These are phyloP conservation scores for Phytophthora podocarpi DNA, from an alignment of 352 stramenopile genomes.

Conservation along the genomic window DNA sequence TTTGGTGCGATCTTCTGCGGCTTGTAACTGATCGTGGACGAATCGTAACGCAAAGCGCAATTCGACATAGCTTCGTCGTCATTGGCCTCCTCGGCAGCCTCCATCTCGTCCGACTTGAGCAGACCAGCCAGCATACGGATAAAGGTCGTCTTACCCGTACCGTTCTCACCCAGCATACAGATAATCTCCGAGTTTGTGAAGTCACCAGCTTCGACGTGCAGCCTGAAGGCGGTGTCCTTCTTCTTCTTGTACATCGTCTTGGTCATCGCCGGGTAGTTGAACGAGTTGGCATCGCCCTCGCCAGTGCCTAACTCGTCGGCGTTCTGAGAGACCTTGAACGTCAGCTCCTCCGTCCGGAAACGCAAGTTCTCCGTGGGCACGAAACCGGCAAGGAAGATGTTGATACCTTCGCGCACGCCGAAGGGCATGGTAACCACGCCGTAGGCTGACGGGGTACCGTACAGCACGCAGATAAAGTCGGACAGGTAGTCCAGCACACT, in stretches of 20 bases:
- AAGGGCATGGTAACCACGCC: slow-evolving; percentile 99
- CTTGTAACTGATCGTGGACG: slow-evolving; percentile 96
- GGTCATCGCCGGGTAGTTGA: slow-evolving; percentile 98
- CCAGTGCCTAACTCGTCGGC: slow-evolving; percentile 87
- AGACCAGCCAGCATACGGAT: slow-evolving; percentile 99
- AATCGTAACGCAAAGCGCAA: slow-evolving; percentile 82
- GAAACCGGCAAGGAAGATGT: slow-evolving; percentile 99
- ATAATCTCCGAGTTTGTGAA: slow-evolving; percentile 99
- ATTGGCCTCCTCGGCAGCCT: slow-evolving; percentile 69
- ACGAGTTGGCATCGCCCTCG: slow-evolving; percentile 91
- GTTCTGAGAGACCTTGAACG: slow-evolving; percentile 98
- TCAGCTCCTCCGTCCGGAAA: slow-evolving; percentile 98
- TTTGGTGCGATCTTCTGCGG: slow-evolving; percentile 98
- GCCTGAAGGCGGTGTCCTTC: slow-evolving; percentile 94
- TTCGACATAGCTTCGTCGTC: slow-evolving; percentile 78
- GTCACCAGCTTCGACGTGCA: slow-evolving; percentile 97
- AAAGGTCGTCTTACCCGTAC: slow-evolving; percentile 99
- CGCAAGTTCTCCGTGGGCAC: slow-evolving; percentile 99
- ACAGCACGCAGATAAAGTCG: slow-evolving; percentile 99
- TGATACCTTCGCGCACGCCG: slow-evolving; percentile 99
- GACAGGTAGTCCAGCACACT: slow-evolving; percentile 99
- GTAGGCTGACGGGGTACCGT: slow-evolving; percentile 98
- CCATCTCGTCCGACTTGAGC: slow-evolving; percentile 98
- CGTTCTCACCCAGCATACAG: slow-evolving; percentile 99
- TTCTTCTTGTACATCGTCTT: slow-evolving; percentile 97